These are phyloP conservation scores for Aurinia saxatilis DNA, from an alignment of 345 rosid species.

Conservation along the genomic window DNA sequence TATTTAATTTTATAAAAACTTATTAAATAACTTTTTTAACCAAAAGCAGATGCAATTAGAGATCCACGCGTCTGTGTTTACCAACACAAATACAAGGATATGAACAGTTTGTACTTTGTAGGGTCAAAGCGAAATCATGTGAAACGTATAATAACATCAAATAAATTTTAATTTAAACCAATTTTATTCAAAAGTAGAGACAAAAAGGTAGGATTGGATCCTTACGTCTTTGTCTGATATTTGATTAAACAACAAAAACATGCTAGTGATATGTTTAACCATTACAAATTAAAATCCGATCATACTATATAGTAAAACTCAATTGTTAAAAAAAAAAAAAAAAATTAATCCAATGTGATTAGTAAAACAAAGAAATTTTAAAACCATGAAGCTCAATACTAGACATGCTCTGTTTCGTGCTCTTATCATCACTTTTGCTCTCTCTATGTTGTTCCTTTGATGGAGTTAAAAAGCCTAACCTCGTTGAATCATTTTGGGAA, in stretches of 20 bases:
- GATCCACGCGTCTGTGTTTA: background rate
- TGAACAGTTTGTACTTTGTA: background rate
- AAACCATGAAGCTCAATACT: constrained; percentile 40
- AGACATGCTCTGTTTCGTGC: constrained; percentile 57
- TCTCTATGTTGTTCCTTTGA: constrained; percentile 44
- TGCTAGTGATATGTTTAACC: no score
- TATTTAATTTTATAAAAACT: no score
- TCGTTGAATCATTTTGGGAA: constrained; percentile 39
- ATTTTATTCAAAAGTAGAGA: background rate
- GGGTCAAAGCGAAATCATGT: background rate
- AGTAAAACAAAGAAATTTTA: no score
- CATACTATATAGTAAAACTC: no score
- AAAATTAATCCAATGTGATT: no score
- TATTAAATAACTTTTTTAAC: no score
- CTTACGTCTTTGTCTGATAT: background rate
- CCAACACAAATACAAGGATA: background rate
- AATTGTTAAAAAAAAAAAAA: no score
- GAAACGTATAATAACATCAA: background rate
- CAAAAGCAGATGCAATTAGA: no score
- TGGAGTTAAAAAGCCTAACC: no score
- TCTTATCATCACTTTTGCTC: constrained; percentile 33
- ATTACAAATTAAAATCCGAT: no score
- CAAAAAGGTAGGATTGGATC: background rate
- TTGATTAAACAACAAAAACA: no score
- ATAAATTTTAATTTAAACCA: background rate